Evolutionary conservation across 805 yeast genomes (phyloP), one percentile per base, ranked within the genome.

Genomic region (Ascoidea rubescens): DNA sequence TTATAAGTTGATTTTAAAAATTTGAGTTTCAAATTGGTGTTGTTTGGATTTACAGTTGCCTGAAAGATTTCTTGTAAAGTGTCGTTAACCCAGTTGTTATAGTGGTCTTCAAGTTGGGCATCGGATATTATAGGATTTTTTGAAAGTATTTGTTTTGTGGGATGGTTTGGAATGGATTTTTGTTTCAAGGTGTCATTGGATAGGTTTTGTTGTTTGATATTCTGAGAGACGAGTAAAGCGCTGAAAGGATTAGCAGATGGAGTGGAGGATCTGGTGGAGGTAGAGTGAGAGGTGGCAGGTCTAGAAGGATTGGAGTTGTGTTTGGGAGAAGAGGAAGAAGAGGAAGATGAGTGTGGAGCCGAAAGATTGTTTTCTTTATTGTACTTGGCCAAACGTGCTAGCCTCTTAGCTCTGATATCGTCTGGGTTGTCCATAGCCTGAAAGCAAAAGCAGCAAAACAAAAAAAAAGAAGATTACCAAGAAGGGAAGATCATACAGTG

Each of bases 361-460:
- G 46, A 2, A 14, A 2, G 42, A 6, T 17, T 28, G 30, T 33
- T 49, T 44, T 33, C 44, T 12, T 1, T 17, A 1, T 48, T 50
- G 51, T 52, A 33, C 61, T 60, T 33, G 59, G 55, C 71, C 53
- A 79, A 67, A 54, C 70, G 71, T 5, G 84, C 85, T 56, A 79
- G 65, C 48, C 85, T 63, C 56, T 74, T 75, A 50, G 74, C 74
- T 53, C 79, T 66, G 31, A 75, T 75, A 31, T 75, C 72, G 54
- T 53, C 55, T 8, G 21, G 16, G 43, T 7, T 30, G 10, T 50
- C 31, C 52, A 50, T 47, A 2, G 7, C 28, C 5, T 10, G 43
- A 37, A 10, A 37, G 8, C 14, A 37, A 10, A 10, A 14, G 14
- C 14, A 37, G 8, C 14, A 14, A 37, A 37, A 4, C 14, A 10